phyloP scores from a whole-genome alignment of 2,329 filamentous ascomycete species.

The Ceratocystis harringtonii region DNA sequence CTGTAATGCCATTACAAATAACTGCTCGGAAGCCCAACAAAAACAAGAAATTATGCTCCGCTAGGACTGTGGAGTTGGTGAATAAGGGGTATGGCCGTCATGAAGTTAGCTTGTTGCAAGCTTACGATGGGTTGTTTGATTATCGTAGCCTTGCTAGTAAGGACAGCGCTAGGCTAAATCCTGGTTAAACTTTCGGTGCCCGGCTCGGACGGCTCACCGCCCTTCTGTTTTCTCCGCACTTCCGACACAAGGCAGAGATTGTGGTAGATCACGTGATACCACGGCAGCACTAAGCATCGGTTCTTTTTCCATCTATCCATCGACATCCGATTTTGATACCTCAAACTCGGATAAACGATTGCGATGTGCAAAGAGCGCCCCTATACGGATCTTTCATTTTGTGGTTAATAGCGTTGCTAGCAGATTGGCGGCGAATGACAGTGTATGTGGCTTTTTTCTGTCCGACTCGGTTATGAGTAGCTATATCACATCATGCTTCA shows the following conservation, averaged over 20 bases:
- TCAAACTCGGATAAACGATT: not conserved
- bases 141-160: not conserved
- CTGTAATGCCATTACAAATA: not conserved
- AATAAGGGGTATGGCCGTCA: not conserved
- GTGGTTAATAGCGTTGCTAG: too few species aligned
- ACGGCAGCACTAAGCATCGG: not conserved
- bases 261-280: not conserved
- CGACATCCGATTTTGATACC: not conserved
- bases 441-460: too few species aligned
- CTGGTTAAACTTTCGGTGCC: not conserved
- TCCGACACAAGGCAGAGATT: not conserved
- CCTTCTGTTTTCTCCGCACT: not conserved
- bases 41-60: not conserved
- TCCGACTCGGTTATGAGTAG: too few species aligned
- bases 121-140: not conserved
- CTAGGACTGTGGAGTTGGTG: not conserved
- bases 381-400: too few species aligned
- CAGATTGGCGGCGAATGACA: too few species aligned
- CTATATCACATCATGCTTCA: too few species aligned
- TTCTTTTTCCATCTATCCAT: not conserved
- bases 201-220: not conserved
- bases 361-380: too few species aligned
- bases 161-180: not conserved
- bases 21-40: not conserved
- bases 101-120: not conserved